These are phyloP conservation scores for Knoxdaviesia proteae DNA, from an alignment of 2,329 filamentous ascomycete genomes.

Conservation along the genomic window DNA sequence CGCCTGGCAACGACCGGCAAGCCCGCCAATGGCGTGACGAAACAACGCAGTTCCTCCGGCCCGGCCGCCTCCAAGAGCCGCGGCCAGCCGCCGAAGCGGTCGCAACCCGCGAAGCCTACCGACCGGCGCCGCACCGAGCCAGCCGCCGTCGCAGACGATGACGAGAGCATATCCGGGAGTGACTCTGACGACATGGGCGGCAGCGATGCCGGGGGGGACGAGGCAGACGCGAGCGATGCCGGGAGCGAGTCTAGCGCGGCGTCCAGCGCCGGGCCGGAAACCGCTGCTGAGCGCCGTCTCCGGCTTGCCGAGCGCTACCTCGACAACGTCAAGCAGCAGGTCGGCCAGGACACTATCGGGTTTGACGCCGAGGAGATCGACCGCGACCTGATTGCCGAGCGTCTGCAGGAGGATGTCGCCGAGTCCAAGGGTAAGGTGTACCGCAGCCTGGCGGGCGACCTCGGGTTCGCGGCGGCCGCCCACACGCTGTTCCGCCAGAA, in stretches of 20 bases:
- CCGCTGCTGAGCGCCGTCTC: constrained; percentile 69
- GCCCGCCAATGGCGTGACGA: no score
- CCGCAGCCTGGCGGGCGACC: constrained; percentile 51
- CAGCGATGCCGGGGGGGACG: constrained; percentile 20
- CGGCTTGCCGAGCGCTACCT: constrained; percentile 83
- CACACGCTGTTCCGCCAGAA: constrained; percentile 62
- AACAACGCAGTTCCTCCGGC: no score
- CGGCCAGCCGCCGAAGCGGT: constrained; percentile 27
- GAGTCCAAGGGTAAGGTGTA: constrained; percentile 84
- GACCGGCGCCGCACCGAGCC: constrained; percentile 15
- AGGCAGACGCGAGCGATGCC: constrained; percentile 18
- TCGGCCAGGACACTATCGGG: constrained; percentile 46
- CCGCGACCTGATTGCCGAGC: constrained; percentile 73
- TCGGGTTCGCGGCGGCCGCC: constrained; percentile 46
- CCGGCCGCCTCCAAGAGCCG: constrained; percentile 26
- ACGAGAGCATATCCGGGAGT: constrained; percentile 74
- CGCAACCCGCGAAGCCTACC: constrained; percentile 14
- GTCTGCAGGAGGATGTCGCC: constrained; percentile 77
- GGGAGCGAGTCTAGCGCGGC: constrained; percentile 18
- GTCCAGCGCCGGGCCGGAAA: constrained; percentile 65
- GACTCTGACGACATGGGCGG: constrained; percentile 51
- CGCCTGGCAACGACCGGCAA: no score
- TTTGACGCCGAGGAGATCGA: constrained; percentile 94
- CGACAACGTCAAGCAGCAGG: constrained; percentile 68
- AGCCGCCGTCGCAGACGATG: constrained; percentile 22